These are phyloP conservation scores for Halophytophthora batemanensis DNA, from an alignment of 352 stramenopile genomes.

Conservation along the genomic window DNA sequence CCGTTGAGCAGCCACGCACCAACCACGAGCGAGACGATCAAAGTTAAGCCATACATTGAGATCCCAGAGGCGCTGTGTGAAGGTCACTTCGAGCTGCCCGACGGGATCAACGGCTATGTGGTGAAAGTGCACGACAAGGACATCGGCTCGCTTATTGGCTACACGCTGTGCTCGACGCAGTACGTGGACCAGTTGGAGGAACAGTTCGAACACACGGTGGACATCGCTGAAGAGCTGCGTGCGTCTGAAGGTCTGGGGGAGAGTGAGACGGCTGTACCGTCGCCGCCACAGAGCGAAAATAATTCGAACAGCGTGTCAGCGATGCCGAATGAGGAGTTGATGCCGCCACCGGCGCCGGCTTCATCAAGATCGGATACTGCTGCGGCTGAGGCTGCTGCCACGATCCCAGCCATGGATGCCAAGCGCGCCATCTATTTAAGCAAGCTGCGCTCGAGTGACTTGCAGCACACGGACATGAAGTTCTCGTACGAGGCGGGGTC, in stretches of 20 bases:
- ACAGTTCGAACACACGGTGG: constrained; percentile 50
- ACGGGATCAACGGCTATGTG: constrained; percentile 70
- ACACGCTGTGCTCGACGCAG: constrained; percentile 66
- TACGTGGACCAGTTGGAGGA: constrained; percentile 72
- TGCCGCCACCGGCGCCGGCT: no score
- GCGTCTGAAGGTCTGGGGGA: constrained; percentile 18
- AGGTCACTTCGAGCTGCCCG: constrained; percentile 69
- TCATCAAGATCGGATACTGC: not conserved
- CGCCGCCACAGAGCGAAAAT: constrained; percentile 16
- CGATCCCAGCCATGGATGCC: constrained; percentile 25
- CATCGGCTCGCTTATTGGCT: constrained; percentile 77
- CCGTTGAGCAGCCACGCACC: constrained; percentile 22
- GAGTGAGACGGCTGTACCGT: constrained; percentile 20
- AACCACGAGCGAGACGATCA: constrained; percentile 35
- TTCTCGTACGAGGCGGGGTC: constrained; percentile 55
- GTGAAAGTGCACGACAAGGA: constrained; percentile 84
- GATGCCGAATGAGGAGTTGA: no score
- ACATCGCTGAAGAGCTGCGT: constrained; percentile 50
- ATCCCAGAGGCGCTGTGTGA: constrained; percentile 46
- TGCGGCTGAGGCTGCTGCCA: constrained; percentile 6
- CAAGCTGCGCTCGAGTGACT: constrained; percentile 61
- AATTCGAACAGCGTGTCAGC: constrained; percentile 1
- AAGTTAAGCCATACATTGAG: constrained; percentile 49
- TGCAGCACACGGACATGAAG: constrained; percentile 81
- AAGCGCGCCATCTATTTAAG: constrained; percentile 59